Evolutionary conservation across 225 moss, liverwort and hornwort genomes (phyloP).

Genomic region (Lunularia cruciata): DNA sequence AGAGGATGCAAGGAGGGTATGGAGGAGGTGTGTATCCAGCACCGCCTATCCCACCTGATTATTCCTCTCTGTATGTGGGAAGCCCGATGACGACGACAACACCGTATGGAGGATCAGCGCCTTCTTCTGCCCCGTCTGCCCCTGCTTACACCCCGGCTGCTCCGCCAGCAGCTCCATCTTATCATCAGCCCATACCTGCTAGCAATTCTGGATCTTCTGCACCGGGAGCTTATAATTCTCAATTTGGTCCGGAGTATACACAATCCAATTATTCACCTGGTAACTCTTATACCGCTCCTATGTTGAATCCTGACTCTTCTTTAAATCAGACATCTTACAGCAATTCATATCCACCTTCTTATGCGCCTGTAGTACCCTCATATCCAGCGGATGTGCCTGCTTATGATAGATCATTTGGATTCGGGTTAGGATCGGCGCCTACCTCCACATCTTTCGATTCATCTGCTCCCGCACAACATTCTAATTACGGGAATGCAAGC

Average conservation of each 20-base stretch:
- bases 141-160: constrained; percentile 29
- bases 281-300: constrained; percentile 27
- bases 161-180: constrained; percentile 40
- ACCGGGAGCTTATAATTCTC: constrained; percentile 37
- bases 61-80: constrained; percentile 29
- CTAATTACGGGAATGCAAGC: constrained; percentile 27
- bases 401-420: constrained; percentile 56
- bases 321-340: constrained; percentile 40
- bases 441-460: constrained; percentile 48
- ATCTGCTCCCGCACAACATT: constrained; percentile 41
- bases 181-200: constrained; percentile 46
- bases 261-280: constrained; percentile 34
- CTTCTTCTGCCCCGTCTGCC: constrained; percentile 44
- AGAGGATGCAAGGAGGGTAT: constrained; percentile 18
- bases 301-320: constrained; percentile 26
- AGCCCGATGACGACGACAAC: constrained; percentile 20
- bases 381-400: constrained; percentile 57
- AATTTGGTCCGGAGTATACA: constrained; percentile 33
- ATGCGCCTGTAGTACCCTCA: constrained; percentile 54
- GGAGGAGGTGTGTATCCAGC: constrained; percentile 36
- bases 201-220: constrained; percentile 39
- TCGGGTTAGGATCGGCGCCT: constrained; percentile 28
- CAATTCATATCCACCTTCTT: constrained; percentile 43
- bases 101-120: constrained; percentile 45
- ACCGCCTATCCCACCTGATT: constrained; percentile 44